Evolutionary conservation across 805 yeast genomes (phyloP).

Genomic region (Yamadazyma insecticola): DNA sequence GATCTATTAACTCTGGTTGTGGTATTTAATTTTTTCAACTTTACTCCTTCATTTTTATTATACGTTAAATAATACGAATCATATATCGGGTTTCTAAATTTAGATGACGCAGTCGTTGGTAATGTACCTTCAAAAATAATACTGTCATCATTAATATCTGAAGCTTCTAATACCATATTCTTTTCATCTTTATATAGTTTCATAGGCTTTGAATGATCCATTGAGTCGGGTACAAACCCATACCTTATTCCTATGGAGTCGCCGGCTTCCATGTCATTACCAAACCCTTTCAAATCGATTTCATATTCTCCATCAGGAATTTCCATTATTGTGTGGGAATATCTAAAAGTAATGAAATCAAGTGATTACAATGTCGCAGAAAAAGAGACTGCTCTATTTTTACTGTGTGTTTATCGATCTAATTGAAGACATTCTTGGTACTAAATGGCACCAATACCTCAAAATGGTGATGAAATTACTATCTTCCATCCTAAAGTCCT

Average conservation of each 20-base stretch:
- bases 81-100: slow-evolving; percentile 15
- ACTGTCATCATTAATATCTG: slow-evolving; percentile 16
- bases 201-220: slow-evolving; percentile 32
- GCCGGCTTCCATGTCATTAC: background rate
- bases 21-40: slow-evolving; percentile 22
- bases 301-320: slow-evolving; percentile 42
- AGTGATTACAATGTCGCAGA: too few species aligned
- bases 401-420: too few species aligned
- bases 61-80: slow-evolving; percentile 29
- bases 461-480: slow-evolving; percentile 12
- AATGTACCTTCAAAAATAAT: slow-evolving; percentile 41
- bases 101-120: too few species aligned
- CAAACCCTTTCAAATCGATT: slow-evolving; percentile 24
- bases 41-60: slow-evolving; percentile 12
- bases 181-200: slow-evolving; percentile 31
- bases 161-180: slow-evolving; percentile 29
- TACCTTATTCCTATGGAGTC: slow-evolving; percentile 28
- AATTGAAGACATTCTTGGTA: too few species aligned
- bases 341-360: slow-evolving; percentile 2
- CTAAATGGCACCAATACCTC: slow-evolving; percentile 6
- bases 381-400: too few species aligned
- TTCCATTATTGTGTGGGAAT: slow-evolving; percentile 3
- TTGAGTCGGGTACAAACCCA: slow-evolving; percentile 37
- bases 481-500: slow-evolving; percentile 37
- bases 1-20: slow-evolving; percentile 35